These are phyloP conservation scores for Poa annua DNA, from an alignment of 176 grass and related monocot species.

Conservation along the genomic window DNA sequence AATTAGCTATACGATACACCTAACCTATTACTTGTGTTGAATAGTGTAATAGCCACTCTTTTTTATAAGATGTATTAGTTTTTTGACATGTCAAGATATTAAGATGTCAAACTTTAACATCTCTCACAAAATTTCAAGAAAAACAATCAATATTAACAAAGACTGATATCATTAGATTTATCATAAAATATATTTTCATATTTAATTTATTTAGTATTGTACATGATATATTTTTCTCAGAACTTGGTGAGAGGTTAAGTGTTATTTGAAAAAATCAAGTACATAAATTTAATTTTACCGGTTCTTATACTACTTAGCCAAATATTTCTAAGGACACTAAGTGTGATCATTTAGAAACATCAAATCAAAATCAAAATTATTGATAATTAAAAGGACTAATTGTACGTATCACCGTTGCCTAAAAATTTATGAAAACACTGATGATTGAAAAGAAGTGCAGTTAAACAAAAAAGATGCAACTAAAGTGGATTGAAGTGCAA, in stretches of 20 bases:
- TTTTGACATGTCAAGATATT: not conserved
- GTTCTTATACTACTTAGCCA: not conserved
- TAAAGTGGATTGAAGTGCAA: not conserved
- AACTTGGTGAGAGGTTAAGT: not conserved
- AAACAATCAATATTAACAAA: too few species aligned
- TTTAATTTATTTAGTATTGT: not conserved
- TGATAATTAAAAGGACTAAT: not conserved
- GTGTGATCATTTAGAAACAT: not conserved
- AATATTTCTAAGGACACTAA: not conserved
- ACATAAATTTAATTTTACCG: not conserved
- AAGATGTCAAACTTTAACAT: not conserved
- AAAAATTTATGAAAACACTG: not conserved
- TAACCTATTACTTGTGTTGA: not conserved
- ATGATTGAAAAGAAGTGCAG: not conserved
- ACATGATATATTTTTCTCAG: not conserved
- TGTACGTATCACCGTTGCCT: not conserved
- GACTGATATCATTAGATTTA: too few species aligned
- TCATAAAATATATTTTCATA: too few species aligned
- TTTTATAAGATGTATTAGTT: not conserved
- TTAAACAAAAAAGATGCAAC: not conserved
- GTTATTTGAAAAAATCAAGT: not conserved
- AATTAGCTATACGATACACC: not conserved
- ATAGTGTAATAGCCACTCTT: not conserved
- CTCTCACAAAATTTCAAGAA: too few species aligned
- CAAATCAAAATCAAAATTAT: not conserved